phyloP scores from a whole-genome alignment of 345 rosid species.

The Heritiera fomes region DNA sequence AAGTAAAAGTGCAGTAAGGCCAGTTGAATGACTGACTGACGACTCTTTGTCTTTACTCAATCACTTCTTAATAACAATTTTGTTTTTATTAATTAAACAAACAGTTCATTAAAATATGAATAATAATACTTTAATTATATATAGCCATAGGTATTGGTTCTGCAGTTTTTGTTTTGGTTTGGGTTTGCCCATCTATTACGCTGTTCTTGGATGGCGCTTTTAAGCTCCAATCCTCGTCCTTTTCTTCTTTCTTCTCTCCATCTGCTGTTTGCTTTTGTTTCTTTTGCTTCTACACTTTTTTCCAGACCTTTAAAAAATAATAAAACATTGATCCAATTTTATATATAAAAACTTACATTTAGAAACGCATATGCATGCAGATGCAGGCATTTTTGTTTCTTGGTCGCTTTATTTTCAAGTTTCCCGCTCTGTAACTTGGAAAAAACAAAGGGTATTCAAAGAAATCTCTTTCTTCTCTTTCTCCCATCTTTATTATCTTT shows the following conservation, averaged over 20 bases:
- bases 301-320: slow-evolving; percentile 28
- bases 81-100: not conserved
- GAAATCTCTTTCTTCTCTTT: not conserved
- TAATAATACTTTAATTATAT: too few relatives aligned
- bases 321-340: slow-evolving; percentile 4
- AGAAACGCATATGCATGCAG: slow-evolving; percentile 21
- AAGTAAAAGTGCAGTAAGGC: not conserved
- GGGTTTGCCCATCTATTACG: slow-evolving; percentile 25
- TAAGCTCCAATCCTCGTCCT: slow-evolving; percentile 39
- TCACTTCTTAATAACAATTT: slow-evolving; percentile 15
- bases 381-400: slow-evolving; percentile 41
- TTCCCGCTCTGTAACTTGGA: slow-evolving; percentile 61
- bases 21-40: not conserved
- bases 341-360: not conserved
- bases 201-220: slow-evolving; percentile 38
- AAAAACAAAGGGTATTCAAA: slow-evolving; percentile 10
- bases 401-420: slow-evolving; percentile 57
- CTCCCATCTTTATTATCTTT: slow-evolving; percentile 2
- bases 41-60: slow-evolving; percentile 14
- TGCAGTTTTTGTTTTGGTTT: not conserved
- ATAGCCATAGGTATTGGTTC: not conserved
- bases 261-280: slow-evolving; percentile 37
- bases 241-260: slow-evolving; percentile 35
- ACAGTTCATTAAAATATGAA: not conserved
- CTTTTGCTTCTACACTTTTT: slow-evolving; percentile 40